Percentiles rank a stretch among this genome's conserved stretches.
These are phyloP conservation scores for Barnettozyma siamensis DNA, from an alignment of 805 yeast genomes.

Conservation along the genomic window DNA sequence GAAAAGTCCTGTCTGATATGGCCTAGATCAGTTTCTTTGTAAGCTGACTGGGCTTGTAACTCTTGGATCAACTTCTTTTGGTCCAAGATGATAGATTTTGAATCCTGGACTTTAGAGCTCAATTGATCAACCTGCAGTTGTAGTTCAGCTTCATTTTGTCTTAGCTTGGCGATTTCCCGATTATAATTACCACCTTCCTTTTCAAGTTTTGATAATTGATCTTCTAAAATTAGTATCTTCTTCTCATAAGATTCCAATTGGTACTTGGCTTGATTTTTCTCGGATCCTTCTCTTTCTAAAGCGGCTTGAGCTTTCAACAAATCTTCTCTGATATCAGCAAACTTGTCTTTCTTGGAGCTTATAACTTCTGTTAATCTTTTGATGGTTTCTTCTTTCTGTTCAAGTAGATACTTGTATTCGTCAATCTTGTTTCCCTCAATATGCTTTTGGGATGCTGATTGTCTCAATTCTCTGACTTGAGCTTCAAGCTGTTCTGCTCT, in stretches of 20 bases:
- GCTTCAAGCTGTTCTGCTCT: slow-evolving; percentile 15
- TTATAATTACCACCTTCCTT: slow-evolving; percentile 6
- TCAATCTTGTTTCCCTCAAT: slow-evolving; percentile 12
- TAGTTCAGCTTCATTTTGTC: slow-evolving; percentile 10
- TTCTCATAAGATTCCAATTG: slow-evolving; percentile 9
- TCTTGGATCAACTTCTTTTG: slow-evolving; percentile 21
- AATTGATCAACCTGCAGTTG: slow-evolving; percentile 15
- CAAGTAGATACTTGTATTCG: slow-evolving; percentile 12
- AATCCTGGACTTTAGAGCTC: slow-evolving; percentile 14
- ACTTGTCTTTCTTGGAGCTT: not conserved
- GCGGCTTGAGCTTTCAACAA: slow-evolving; percentile 1
- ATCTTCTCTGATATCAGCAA: slow-evolving; percentile 3
- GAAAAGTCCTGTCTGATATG: slow-evolving; percentile 11
- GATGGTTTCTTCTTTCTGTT: slow-evolving; percentile 13
- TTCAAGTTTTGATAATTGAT: slow-evolving; percentile 9
- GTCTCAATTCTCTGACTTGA: slow-evolving; percentile 13
- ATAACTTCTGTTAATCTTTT: slow-evolving; percentile 11
- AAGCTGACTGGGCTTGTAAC: slow-evolving; percentile 16
- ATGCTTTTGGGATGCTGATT: slow-evolving; percentile 7
- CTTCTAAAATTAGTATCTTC: slow-evolving; percentile 8
- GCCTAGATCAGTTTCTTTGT: slow-evolving; percentile 14
- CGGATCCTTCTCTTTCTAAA: slow-evolving; percentile 1
- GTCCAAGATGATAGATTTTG: slow-evolving; percentile 19
- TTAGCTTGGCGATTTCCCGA: slow-evolving; percentile 10
- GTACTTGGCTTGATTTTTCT: slow-evolving; percentile 4